Conservation (phyloP, 331 rosid genomes). For the Acacia concinna region DNA sequence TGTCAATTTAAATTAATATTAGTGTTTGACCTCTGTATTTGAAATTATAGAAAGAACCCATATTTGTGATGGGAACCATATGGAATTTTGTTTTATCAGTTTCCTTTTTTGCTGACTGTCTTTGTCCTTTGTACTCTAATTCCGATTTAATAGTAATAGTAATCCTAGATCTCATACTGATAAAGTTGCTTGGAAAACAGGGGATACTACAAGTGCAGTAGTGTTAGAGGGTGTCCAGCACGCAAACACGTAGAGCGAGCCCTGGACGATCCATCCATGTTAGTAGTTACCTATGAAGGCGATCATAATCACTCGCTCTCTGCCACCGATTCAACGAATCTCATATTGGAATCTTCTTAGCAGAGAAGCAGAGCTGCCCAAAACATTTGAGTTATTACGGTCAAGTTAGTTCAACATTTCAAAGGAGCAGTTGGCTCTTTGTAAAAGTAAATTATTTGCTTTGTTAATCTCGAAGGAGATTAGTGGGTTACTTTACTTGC, state of each 20-base stretch:
- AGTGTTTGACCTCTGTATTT: slow-evolving; percentile 8
- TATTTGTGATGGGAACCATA: not conserved
- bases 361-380: not conserved
- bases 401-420: not conserved
- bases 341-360: slow-evolving; percentile 73
- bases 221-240: slow-evolving; percentile 85
- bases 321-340: slow-evolving; percentile 54
- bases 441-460: slow-evolving; percentile 33
- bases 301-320: slow-evolving; percentile 73
- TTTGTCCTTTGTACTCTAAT: not conserved
- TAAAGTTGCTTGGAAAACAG: slow-evolving; percentile 33
- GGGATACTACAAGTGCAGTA: slow-evolving; percentile 88
- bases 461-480: slow-evolving; percentile 59
- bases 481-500: slow-evolving; percentile 31
- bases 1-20: not conserved
- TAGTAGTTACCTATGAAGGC: slow-evolving; percentile 78
- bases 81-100: not conserved
- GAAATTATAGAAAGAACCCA: not conserved
- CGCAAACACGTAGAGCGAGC: slow-evolving; percentile 87
- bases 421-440: slow-evolving; percentile 6
- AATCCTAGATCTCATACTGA: not conserved
- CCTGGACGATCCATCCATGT: slow-evolving; percentile 70
- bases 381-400: not conserved
- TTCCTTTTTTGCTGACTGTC: not conserved
- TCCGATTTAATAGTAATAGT: not conserved